Conservation (phyloP, 179 eudicot species). For the Monotropa hypopitys region DNA sequence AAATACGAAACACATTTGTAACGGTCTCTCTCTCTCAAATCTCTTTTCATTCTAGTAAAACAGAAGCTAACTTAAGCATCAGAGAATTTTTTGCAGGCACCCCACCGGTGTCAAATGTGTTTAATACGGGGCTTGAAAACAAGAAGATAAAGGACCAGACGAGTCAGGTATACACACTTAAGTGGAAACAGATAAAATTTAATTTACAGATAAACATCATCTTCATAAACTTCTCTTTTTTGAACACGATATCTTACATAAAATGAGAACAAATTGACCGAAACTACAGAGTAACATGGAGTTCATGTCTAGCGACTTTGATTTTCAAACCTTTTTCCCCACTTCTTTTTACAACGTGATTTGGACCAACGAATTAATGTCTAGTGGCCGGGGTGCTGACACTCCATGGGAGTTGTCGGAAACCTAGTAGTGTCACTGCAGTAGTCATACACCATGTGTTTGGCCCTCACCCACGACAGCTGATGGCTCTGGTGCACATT, state of each 20-base stretch:
- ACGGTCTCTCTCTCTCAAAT: too few relatives aligned
- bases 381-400: conserved; percentile 61
- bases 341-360: background rate
- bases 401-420: conserved; percentile 47
- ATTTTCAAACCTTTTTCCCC: background rate
- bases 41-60: too few relatives aligned
- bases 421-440: conserved; percentile 61
- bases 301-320: conserved; percentile 12
- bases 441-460: conserved; percentile 68
- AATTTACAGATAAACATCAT: background rate
- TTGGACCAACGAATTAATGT: background rate
- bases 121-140: too few relatives aligned
- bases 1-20: too few relatives aligned
- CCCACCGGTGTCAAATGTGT: too few relatives aligned
- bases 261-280: background rate
- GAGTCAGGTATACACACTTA: too few relatives aligned
- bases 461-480: conserved; percentile 65
- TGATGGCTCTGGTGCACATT: conserved; percentile 78
- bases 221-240: too few relatives aligned
- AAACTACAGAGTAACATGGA: conserved; percentile 8
- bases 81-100: too few relatives aligned
- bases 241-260: conserved; percentile 11
- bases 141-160: too few relatives aligned
- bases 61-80: too few relatives aligned
- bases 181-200: too few relatives aligned